Conservation (phyloP, 2,329 filamentous ascomycete species). For the Phaeosphaeria sp. region DNA sequence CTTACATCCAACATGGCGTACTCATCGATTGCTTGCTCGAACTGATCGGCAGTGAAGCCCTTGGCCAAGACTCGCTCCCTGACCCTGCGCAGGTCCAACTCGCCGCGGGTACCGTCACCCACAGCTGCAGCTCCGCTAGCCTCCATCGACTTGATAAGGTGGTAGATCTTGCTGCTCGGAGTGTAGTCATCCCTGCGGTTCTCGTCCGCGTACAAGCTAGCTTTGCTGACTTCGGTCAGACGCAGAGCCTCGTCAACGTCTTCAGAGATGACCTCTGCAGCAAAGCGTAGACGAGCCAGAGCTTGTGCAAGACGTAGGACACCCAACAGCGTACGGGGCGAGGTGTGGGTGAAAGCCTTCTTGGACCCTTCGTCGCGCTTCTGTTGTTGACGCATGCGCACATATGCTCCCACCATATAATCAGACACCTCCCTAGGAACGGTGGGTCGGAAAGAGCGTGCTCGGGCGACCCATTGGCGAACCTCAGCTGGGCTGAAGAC, state of each 20-base stretch:
- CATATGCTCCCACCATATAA: slow-evolving; percentile 97
- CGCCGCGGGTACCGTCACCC: slow-evolving; percentile 73
- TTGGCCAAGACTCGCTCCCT: slow-evolving; percentile 92
- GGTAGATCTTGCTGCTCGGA: slow-evolving; percentile 89
- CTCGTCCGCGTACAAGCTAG: slow-evolving; percentile 80
- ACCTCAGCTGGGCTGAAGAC: slow-evolving; percentile 93
- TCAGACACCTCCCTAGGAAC: slow-evolving; percentile 88
- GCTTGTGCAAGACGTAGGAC: slow-evolving; percentile 93
- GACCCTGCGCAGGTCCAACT: slow-evolving; percentile 87
- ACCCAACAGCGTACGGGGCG: slow-evolving; percentile 89
- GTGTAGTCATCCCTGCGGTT: slow-evolving; percentile 69
- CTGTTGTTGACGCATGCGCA: slow-evolving; percentile 90
- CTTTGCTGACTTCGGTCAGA: slow-evolving; percentile 91
- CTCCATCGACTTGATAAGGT: slow-evolving; percentile 86
- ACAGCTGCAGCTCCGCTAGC: slow-evolving; percentile 83
- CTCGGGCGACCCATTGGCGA: slow-evolving; percentile 92
- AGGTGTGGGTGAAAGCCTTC: slow-evolving; percentile 93
- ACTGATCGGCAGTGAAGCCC: slow-evolving; percentile 95
- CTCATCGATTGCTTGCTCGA: slow-evolving; percentile 84
- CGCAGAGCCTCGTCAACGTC: slow-evolving; percentile 96
- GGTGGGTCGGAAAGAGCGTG: slow-evolving; percentile 84
- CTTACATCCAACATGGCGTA: slow-evolving; percentile 90
- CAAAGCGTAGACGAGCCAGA: slow-evolving; percentile 89
- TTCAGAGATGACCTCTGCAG: slow-evolving; percentile 81
- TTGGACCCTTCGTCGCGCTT: slow-evolving; percentile 89